These are phyloP conservation scores for Glonium stellatum DNA, from an alignment of 495 filamentous ascomycete species.

Conservation along the genomic window DNA sequence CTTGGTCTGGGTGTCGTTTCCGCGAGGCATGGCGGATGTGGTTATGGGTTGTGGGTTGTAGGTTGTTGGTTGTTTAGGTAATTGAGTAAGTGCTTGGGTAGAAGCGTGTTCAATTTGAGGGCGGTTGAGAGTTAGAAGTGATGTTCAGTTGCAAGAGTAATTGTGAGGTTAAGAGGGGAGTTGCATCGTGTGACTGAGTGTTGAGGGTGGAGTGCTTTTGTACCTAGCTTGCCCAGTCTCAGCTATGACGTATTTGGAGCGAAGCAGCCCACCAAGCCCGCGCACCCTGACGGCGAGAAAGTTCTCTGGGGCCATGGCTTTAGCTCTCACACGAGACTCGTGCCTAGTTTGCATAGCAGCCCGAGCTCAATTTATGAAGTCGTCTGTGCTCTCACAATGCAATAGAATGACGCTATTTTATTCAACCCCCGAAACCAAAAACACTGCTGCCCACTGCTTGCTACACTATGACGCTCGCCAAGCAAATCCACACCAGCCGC, in stretches of 20 bases:
- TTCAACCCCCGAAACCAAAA: background rate
- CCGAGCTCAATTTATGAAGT: background rate
- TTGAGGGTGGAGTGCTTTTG: constrained; percentile 10
- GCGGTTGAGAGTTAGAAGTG: background rate
- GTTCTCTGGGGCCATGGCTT: background rate
- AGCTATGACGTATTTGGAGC: background rate
- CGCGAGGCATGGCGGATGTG: constrained; percentile 59
- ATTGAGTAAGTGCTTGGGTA: background rate
- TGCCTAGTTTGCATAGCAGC: background rate
- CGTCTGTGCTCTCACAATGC: background rate
- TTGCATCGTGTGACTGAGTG: background rate
- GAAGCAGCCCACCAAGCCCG: no score
- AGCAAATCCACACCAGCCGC: no score
- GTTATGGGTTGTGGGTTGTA: constrained; percentile 10
- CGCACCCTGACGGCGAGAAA: no score
- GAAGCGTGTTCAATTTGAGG: background rate
- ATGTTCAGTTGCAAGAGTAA: constrained; percentile 3
- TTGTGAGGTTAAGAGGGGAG: background rate
- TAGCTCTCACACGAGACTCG: background rate
- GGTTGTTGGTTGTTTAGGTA: background rate
- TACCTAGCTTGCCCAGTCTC: constrained; percentile 7
- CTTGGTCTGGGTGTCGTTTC: constrained; percentile 66
- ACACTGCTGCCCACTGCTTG: background rate
- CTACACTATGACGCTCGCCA: background rate
- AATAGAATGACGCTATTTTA: background rate